Base-by-base conservation (phyloP, 2,329 filamentous ascomycete species). In the Dryadomyces quercus-mongolicae region DNA sequence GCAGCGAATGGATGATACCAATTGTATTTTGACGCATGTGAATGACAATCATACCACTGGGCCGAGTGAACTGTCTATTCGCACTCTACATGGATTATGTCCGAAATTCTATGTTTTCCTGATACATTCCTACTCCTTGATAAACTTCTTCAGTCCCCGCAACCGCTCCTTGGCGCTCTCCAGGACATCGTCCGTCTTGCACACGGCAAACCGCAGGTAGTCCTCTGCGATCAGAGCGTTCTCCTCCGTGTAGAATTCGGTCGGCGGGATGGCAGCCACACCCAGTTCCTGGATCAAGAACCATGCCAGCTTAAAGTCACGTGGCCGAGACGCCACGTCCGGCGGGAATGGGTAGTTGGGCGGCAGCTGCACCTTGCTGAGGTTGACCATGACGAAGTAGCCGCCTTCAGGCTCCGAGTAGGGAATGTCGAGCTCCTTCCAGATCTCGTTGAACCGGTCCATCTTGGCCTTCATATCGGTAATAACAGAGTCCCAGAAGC, bases 221-320 rank as follows among this genome's bases (percentile, higher is more conserved):
- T 97, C 86, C 74, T 96, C 88, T 0, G 88, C 93, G 62, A 96
- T 81, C 63, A 87, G 82, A 31, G 86, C 82, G 64, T 95, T 95
- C 46, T 70, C 72, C 18, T 88, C 84, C 0, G 92, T 96, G 68
- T 96, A 97, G 69, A 98, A 98, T 69, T 98, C 93, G 0, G 91
- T 95, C 0, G 93, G 93, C 18, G 93, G 93, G 58, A 98, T 96
- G 9, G 92, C 91, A 2, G 93, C 93, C 31, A 98, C 89, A 10
- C 93, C 93, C 20, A 98, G 75, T 73, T 98, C 92, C 67, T 91
- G 91, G 70, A 98, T 98, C 62, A 96, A 71, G 72, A 97, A 97
- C 92, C 92, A 98, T 40, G 84, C 82, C 49, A 98, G 79, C 75
- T 95, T 88, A 72, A 97, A 98, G 68, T 98, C 93, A 34, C 93